phyloP scores from a whole-genome alignment of 2,329 filamentous ascomycete species.

The Aspergillus quadrilineatus region DNA sequence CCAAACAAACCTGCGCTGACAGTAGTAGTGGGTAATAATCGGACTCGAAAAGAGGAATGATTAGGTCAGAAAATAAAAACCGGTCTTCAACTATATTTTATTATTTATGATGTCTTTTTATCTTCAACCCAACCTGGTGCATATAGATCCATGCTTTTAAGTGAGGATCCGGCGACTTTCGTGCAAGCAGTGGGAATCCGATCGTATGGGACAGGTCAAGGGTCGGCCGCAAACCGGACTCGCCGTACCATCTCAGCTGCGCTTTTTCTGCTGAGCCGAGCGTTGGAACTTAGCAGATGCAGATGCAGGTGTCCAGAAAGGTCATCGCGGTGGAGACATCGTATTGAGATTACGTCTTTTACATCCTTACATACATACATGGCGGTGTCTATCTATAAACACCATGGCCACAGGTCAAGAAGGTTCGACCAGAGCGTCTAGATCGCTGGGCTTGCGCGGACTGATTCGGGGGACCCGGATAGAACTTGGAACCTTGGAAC shows the following conservation, averaged over 20 bases:
- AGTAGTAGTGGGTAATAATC: background rate
- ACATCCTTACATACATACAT: background rate
- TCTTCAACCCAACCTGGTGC: background rate
- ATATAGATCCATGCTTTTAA: constrained; percentile 3
- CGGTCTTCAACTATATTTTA: background rate
- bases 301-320: constrained; percentile 27
- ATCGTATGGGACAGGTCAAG: constrained; percentile 25
- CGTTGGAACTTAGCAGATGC: constrained; percentile 9
- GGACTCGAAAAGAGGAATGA: constrained; percentile 4
- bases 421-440: constrained; percentile 15
- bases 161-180: constrained; percentile 19
- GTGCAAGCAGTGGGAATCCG: constrained; percentile 22
- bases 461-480: constrained; percentile 20
- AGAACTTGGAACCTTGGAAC: background rate
- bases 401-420: constrained; percentile 6
- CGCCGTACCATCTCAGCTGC: constrained; percentile 27
- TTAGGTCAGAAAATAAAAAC: background rate
- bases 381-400: background rate
- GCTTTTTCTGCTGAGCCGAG: constrained; percentile 12
- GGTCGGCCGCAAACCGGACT: constrained; percentile 20
- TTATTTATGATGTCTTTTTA: background rate
- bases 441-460: constrained; percentile 1
- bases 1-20: background rate
- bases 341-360: background rate
- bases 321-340: constrained; percentile 18